Percentiles rank a stretch among this genome's conserved stretches.
phyloP scores from a whole-genome alignment of 345 rosid species.

The Gossypium arboreum region DNA sequence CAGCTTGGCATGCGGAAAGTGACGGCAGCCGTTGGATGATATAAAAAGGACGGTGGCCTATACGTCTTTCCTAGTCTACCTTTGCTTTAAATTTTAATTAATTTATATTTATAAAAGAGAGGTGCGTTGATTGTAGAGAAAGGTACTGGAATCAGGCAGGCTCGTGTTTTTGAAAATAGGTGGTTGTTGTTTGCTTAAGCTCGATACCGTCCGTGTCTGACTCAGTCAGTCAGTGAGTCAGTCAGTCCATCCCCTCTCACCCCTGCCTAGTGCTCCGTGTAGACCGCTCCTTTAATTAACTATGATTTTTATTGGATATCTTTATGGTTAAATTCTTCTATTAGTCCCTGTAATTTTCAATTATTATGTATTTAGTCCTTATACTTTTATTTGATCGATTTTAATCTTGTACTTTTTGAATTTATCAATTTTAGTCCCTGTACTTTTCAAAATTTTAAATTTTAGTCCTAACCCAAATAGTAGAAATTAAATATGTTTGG shows the following conservation, averaged over 20 bases:
- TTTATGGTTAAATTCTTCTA: no score
- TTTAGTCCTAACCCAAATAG: no score
- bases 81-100: no score
- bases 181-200: conserved; percentile 5
- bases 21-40: neutral
- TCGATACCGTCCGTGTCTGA: neutral
- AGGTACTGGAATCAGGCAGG: neutral
- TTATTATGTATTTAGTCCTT: no score
- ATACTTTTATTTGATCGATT: no score
- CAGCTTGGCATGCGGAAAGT: conserved; percentile 1
- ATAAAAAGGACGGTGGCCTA: neutral
- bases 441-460: no score
- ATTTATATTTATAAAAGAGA: neutral
- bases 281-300: neutral
- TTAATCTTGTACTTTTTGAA: no score
- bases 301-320: no score
- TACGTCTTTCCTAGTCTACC: neutral
- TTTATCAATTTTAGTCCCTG: no score
- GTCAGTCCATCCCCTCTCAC: neutral
- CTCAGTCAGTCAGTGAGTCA: neutral
- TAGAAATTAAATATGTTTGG: no score
- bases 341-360: no score
- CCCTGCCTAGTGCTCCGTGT: neutral
- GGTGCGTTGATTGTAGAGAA: neutral
- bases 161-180: neutral